Base-by-base conservation (phyloP, 306 rosid species). In the Rubus idaeus region DNA sequence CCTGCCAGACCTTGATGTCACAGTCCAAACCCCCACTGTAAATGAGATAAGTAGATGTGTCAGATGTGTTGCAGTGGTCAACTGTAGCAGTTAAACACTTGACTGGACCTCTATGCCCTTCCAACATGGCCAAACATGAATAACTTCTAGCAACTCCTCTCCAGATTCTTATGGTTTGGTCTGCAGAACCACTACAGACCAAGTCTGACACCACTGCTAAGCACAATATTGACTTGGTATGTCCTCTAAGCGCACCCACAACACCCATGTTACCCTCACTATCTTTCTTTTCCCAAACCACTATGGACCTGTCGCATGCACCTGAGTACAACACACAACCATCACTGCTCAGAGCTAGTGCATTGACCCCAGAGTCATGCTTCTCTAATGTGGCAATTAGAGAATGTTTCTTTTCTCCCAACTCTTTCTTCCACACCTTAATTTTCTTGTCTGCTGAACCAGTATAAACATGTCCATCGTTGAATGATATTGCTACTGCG, bases 181-280 rank as follows among this genome's bases (percentile, higher is more conserved):
- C 98, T 18, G 94, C 96, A 0, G 98, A 94, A 57, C 98, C 98
- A 80, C 98, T 95, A 8, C 88, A 92, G 16, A 95, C 81, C 75
- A 92, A 82, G 73, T 88, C 88, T 53, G 41, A 55, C 13, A 88
- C 93, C 77, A 86, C 95, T 3, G 80, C 78, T 84, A 95, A 84
- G 55, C 98, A 92, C 80, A 95, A 17, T 53, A 95, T 87, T 16
- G 98, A 84, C 82, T 68, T 88, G 0, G 81, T 78, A 73, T 95
- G 97, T 11, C 98, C 98, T 75, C 93, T 85, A 2, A 95, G 79
- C 0, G 87, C 91, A 62, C 94, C 98, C 75, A 87, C 80, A 44
- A 88, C 86, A 41, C 72, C 84, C 86, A 89, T 85, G 17, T 51
- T 64, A 6, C 87, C 90, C 16, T 18, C 73, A 46, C 26, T 71